A percentile compares a stretch with the other conserved stretches of the same genome.
Evolutionary conservation across 208 protist genomes (phyloP).

Genomic region (Tritrichomonas musculus): DNA sequence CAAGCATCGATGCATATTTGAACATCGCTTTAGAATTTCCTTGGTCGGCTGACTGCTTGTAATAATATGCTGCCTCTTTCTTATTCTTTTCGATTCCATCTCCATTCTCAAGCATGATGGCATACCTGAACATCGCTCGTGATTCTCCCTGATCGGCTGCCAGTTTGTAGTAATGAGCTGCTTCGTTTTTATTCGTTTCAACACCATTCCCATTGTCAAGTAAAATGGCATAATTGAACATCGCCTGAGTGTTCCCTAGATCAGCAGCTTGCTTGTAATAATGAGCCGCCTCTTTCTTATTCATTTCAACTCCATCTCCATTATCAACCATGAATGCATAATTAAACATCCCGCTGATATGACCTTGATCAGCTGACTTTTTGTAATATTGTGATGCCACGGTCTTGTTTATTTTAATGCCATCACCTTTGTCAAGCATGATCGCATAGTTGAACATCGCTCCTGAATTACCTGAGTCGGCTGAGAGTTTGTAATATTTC

Average conservation of each 20-base stretch:
- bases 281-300: neutral
- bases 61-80: neutral
- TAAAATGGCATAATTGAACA: neutral
- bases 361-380: too few species aligned
- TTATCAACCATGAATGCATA: too few species aligned
- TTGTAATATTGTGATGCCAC: too few species aligned
- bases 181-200: neutral
- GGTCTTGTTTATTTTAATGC: neutral
- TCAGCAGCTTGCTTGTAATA: neutral
- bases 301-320: too few species aligned
- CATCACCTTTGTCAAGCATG: neutral
- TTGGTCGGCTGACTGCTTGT: neutral
- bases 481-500: neutral
- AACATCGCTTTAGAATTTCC: neutral
- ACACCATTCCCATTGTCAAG: neutral
- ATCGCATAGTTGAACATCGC: neutral
- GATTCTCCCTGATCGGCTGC: neutral
- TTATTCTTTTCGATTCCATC: neutral
- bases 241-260: neutral
- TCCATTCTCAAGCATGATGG: neutral
- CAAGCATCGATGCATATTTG: neutral
- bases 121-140: neutral
- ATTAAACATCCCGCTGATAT: too few species aligned
- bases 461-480: neutral
- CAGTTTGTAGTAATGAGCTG: neutral